Base-by-base conservation (phyloP, 805 yeast species). In the Nakazawaea peltata region DNA sequence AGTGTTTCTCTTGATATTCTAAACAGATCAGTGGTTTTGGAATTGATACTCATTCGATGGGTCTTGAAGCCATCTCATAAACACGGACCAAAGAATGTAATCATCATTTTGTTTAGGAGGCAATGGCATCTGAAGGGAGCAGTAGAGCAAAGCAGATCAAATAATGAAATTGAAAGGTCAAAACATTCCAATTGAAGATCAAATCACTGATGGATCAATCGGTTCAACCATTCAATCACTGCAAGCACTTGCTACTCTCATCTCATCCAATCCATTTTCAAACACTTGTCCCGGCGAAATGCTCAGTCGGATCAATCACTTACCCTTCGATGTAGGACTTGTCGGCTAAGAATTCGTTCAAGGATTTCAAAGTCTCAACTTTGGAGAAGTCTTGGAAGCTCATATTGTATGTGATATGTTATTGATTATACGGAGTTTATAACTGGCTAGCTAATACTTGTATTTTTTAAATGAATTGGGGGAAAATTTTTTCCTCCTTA, bases 301-400 rank as follows among this genome's bases (percentile, higher is more conserved):
- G n/a, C n/a, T 17, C 18, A 22, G 32, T 12, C 10, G 22, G 7
- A 13, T n/a, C 12, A 13, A 18, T 16, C 34, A 83, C 95, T 66
- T 81, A 85, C 95, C 96, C 96, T 66, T 84, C 88, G 54, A 88
- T 62, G 85, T 87, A 88, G 51, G 95, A 84, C 77, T 86, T 83
- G 71, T 82, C 90, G 65, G 82, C 86, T 66, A 88, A 78, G 75
- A 73, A 76, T 53, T 74, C 73, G 83, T 88, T 79, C 63, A 88
- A 79, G 61, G 84, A 61, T 53, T 74, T 57, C 54, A 81, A 62
- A 54, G 84, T 68, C 63, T 80, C 87, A 56, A 75, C 70, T 66
- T 79, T 81, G 49, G 90, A 74, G 75, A 81, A 81, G 62, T 81
- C 87, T 43, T 86, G 61, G 74, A 72, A 80, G 57, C 88, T 76